These are phyloP conservation scores for Cytospora piceae DNA, from an alignment of 2,329 filamentous ascomycete species.

Conservation along the genomic window DNA sequence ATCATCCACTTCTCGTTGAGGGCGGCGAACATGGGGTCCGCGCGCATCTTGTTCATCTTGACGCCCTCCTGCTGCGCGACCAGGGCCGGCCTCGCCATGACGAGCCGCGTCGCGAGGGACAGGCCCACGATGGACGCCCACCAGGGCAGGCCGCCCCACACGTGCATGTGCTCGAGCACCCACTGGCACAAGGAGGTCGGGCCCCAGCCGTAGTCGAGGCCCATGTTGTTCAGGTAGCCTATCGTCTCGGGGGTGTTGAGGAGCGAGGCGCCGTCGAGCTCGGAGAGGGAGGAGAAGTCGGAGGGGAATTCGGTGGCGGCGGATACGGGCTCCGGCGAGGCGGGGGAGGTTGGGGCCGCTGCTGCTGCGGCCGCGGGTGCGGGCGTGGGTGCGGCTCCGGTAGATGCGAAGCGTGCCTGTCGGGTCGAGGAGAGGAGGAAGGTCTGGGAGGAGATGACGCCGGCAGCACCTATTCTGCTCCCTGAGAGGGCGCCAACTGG, in stretches of 20 bases:
- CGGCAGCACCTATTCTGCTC: conserved; percentile 33
- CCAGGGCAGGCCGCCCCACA: conserved; percentile 79
- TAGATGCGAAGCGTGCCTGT: conserved; percentile 37
- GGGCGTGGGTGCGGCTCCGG: conserved; percentile 29
- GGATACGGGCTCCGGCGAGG: conserved; percentile 32
- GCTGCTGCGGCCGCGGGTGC: conserved; percentile 25
- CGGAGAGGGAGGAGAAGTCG: conserved; percentile 40
- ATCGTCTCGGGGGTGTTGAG: conserved; percentile 72
- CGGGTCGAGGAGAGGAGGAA: conserved; percentile 29
- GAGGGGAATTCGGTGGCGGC: conserved; percentile 20
- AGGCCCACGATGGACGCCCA: conserved; percentile 72
- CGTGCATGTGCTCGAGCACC: conserved; percentile 79
- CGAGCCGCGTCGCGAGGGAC: conserved; percentile 65
- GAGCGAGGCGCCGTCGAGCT: conserved; percentile 47
- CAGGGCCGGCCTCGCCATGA: conserved; percentile 69
- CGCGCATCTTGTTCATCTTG: conserved; percentile 60
- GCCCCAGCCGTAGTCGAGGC: conserved; percentile 86
- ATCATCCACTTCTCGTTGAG: conserved; percentile 55
- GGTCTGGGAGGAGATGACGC: conserved; percentile 29
- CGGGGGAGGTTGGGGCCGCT: conserved; percentile 32
- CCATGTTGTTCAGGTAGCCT: conserved; percentile 81
- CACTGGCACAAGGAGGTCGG: conserved; percentile 75
- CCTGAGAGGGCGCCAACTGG: conserved; percentile 16
- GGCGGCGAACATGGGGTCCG: conserved; percentile 59
- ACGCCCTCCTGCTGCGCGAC: conserved; percentile 64